Evolutionary conservation across 768 basidiomycete genomes (phyloP), one percentile per base, ranked within the genome.

Genomic region (Lactarius akahatsu): DNA sequence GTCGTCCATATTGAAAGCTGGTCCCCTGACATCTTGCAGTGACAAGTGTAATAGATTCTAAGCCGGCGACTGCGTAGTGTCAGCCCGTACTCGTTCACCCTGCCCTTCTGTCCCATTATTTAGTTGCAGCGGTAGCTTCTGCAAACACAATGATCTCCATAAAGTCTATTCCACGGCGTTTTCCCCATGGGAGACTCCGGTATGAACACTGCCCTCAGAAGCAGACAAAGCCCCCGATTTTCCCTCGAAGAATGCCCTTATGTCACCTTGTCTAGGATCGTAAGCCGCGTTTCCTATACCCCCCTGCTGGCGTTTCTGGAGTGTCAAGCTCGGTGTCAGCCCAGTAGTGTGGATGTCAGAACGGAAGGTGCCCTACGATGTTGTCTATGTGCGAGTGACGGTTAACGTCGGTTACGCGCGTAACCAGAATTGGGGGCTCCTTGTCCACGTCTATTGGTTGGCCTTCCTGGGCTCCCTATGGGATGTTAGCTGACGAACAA

Each of bases 231-330:
- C 43, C 16, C 56, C 64, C 23, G 59, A 65, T 8, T 68, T 74
- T 7, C 82, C 80, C 45, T 82, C 81, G 70, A 94, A 91, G 79
- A 92, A 94, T 3, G 82, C 80, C 26, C 90, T 82, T 56, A 95
- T 89, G 72, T 89, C 86, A 68, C 83, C 80, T 74, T 96, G 92
- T 65, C 84, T 85, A 36, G 86, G 85, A 72, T 95, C 92, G 72
- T 88, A 82, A 1, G 87, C 83, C 15, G 82, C 74, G 57, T 85
- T 86, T 7, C 90, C 88, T 56, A 92, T 88, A 1, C 93, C 91
- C 3, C 90, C 91, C 66, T 81, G 84, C 74, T 94, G 92, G 4
- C 92, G 85, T 57, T 78, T 81, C 83, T 84, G 67, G 23, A 55
- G 26, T 52, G 18, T 41, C 40, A 20, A 52, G 6, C 34, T 36